phyloP scores from a whole-genome alignment of 2,329 filamentous ascomycete species.

The Ustulina deusta region DNA sequence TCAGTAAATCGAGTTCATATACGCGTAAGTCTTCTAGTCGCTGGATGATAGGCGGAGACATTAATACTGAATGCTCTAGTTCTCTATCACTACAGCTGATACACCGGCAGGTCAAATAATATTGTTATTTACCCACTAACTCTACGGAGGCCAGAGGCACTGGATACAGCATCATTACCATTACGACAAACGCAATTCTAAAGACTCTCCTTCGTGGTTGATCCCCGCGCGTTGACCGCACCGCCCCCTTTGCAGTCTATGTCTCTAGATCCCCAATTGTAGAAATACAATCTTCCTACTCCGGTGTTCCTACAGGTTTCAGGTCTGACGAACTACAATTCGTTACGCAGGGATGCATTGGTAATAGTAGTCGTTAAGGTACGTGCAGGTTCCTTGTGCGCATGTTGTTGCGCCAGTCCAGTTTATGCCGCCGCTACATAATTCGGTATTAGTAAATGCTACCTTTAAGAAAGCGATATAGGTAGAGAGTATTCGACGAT shows the following conservation, averaged over 20 bases:
- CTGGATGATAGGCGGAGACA: background rate
- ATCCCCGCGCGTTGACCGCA: background rate
- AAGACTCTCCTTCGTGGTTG: background rate
- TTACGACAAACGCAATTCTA: background rate
- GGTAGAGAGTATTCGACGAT: background rate
- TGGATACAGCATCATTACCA: background rate
- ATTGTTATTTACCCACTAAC: background rate
- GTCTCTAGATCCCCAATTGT: background rate
- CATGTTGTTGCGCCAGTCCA: constrained; percentile 41
- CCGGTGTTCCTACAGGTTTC: background rate
- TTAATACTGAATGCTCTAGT: background rate
- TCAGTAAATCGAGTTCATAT: background rate
- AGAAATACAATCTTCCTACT: background rate
- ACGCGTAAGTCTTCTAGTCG: background rate
- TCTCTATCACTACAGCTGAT: background rate
- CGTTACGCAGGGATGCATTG: constrained; percentile 32
- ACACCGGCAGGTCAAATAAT: background rate
- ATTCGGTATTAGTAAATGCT: constrained; percentile 12
- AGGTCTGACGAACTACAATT: background rate
- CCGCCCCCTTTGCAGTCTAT: background rate
- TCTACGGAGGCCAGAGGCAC: background rate
- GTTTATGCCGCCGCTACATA: constrained; percentile 22
- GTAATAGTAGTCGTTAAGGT: constrained; percentile 40
- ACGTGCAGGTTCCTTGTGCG: constrained; percentile 40
- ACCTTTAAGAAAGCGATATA: background rate